phyloP scores from a whole-genome alignment of 306 rosid genomes.

The Citrullus colocynthis region DNA sequence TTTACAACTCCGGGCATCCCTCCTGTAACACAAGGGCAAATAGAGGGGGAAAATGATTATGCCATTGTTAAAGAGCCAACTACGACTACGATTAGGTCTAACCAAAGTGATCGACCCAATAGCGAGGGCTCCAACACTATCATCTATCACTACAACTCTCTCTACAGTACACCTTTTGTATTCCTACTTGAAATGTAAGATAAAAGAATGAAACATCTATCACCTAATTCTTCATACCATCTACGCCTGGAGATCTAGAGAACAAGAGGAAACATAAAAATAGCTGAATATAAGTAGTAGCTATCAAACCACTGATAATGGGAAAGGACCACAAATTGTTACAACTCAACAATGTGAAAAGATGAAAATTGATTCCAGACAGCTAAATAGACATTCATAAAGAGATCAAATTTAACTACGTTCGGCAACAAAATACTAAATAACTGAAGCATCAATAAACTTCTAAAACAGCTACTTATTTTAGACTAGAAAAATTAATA shows the following conservation, averaged over 20 bases:
- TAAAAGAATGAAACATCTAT: slow-evolving; percentile 24
- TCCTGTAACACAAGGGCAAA: slow-evolving; percentile 99
- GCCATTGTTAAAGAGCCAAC: slow-evolving; percentile 91
- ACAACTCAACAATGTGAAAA: slow-evolving; percentile 47
- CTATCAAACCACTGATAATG: slow-evolving; percentile 53
- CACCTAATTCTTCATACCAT: slow-evolving; percentile 21
- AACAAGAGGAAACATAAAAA: slow-evolving; percentile 13
- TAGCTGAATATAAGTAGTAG: slow-evolving; percentile 20
- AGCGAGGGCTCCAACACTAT: slow-evolving; percentile 65
- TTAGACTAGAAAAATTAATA: slow-evolving; percentile 69
- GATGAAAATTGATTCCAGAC: slow-evolving; percentile 28
- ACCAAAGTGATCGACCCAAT: slow-evolving; percentile 64
- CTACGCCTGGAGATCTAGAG: slow-evolving; percentile 13
- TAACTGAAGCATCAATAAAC: slow-evolving; percentile 53
- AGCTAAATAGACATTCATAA: slow-evolving; percentile 42
- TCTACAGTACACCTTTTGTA: slow-evolving; percentile 43
- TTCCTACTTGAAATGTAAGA: slow-evolving; percentile 38
- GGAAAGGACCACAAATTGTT: slow-evolving; percentile 30
- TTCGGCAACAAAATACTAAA: slow-evolving; percentile 48
- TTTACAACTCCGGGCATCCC: slow-evolving; percentile 67
- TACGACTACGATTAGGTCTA: slow-evolving; percentile 88
- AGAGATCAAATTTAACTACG: slow-evolving; percentile 65
- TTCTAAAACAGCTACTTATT: slow-evolving; percentile 75
- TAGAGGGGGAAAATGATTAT: slow-evolving; percentile 99
- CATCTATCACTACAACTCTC: slow-evolving; percentile 59